Conservation (phyloP, 345 rosid genomes). For the Linum usitatissimum region DNA sequence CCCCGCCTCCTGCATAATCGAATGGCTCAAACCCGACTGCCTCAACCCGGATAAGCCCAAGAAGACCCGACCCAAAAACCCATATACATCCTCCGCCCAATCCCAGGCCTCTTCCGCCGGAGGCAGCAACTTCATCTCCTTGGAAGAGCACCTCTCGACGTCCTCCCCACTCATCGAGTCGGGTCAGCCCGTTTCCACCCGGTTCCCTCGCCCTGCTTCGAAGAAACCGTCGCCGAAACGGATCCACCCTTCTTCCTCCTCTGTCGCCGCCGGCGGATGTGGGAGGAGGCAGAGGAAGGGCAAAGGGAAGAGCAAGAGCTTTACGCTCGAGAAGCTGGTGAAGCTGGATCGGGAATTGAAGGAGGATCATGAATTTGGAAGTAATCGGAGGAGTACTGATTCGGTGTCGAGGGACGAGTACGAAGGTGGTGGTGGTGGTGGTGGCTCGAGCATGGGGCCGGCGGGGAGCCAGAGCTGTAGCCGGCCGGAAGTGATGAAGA, state of each 20-base stretch:
- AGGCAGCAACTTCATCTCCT: background rate
- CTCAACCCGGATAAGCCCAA: background rate
- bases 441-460: background rate
- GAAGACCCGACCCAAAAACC: background rate
- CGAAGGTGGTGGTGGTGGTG: background rate
- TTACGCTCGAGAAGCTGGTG: background rate
- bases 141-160: background rate
- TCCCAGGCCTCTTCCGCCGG: background rate
- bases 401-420: background rate
- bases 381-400: background rate
- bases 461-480: background rate
- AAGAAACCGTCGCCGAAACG: background rate
- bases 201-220: background rate
- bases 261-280: background rate
- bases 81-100: too few species aligned
- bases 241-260: background rate
- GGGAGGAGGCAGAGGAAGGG: background rate
- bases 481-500: background rate
- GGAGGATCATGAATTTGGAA: background rate
- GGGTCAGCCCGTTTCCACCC: background rate
- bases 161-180: background rate
- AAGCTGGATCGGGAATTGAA: background rate
- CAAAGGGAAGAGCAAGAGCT: background rate
- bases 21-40: background rate
- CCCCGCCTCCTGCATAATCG: background rate